Conservation (phyloP, 768 basidiomycete genomes). For the Mycena maculata region DNA sequence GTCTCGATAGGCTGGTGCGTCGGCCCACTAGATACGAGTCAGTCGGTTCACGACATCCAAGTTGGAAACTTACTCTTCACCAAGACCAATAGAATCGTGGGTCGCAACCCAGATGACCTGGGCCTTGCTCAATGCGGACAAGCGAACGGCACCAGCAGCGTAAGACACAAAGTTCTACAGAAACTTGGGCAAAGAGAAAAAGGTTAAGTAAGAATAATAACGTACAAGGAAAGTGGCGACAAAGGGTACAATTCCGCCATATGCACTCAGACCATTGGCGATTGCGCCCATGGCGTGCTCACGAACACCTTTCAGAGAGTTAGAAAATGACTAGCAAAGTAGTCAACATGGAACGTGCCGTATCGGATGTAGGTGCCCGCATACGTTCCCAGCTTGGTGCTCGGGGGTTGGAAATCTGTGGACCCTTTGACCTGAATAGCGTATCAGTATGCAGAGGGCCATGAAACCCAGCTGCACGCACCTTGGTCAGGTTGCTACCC, state of each 20-base stretch:
- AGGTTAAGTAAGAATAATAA: constrained; percentile 10
- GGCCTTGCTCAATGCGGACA: constrained; percentile 89
- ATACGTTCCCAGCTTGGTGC: constrained; percentile 86
- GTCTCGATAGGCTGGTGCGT: constrained; percentile 97
- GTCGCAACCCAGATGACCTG: constrained; percentile 97
- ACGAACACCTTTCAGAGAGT: constrained; percentile 66
- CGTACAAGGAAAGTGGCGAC: constrained; percentile 90
- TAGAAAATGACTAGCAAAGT: not conserved
- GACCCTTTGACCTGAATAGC: constrained; percentile 70
- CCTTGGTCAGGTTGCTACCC: constrained; percentile 76
- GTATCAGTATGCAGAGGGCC: not conserved
- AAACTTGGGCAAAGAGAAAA: constrained; percentile 25
- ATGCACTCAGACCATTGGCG: constrained; percentile 89
- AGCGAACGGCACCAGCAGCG: constrained; percentile 90
- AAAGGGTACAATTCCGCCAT: constrained; percentile 92
- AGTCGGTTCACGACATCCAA: not conserved
- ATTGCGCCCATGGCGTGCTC: constrained; percentile 98
- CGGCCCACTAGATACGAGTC: constrained; percentile 62
- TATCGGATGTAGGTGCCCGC: constrained; percentile 93
- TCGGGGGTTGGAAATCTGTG: constrained; percentile 93
- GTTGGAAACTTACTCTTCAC: constrained; percentile 70
- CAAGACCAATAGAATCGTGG: constrained; percentile 93
- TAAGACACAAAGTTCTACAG: constrained; percentile 91
- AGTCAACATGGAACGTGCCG: constrained; percentile 52
- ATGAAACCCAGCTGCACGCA: not conserved